Evolutionary conservation across 139 green algal genomes (phyloP).

Genomic region (Tetraselmis chui): DNA sequence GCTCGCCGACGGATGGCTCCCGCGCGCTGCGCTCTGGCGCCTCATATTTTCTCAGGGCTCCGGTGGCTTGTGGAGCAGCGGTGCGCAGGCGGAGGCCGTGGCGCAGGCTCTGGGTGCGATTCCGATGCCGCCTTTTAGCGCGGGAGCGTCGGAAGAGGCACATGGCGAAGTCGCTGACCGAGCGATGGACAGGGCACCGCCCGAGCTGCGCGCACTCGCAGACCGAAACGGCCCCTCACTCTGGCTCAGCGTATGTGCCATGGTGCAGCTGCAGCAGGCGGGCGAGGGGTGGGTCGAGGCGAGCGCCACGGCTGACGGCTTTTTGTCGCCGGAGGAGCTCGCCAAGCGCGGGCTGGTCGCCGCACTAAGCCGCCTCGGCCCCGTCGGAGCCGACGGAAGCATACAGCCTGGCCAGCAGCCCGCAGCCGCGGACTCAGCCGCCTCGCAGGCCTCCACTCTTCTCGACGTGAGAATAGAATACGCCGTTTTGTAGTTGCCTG

Average conservation of each 20-base stretch:
- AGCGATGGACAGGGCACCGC: not conserved
- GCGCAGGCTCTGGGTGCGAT: not conserved
- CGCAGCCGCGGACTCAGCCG: too few species aligned
- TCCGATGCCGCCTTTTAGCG: not conserved
- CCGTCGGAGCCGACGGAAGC: not conserved
- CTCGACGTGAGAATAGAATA: too few species aligned
- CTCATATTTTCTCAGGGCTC: not conserved
- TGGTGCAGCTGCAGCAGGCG: not conserved
- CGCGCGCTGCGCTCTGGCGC: not conserved
- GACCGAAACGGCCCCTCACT: not conserved
- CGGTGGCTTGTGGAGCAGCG: not conserved
- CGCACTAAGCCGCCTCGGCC: not conserved
- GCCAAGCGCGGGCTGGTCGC: not conserved
- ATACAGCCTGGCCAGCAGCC: too few species aligned
- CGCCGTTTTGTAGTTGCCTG: too few species aligned
- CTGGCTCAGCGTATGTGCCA: not conserved
- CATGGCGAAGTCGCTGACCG: not conserved
- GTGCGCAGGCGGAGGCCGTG: not conserved
- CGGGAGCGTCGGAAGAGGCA: not conserved
- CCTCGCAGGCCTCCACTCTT: too few species aligned
- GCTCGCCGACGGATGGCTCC: not conserved
- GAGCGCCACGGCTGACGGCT: not conserved
- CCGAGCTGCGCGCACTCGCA: not conserved
- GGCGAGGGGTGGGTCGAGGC: not conserved
- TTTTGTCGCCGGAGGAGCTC: not conserved